phyloP scores from a whole-genome alignment of 306 rosid genomes.

The Castanea crenata region DNA sequence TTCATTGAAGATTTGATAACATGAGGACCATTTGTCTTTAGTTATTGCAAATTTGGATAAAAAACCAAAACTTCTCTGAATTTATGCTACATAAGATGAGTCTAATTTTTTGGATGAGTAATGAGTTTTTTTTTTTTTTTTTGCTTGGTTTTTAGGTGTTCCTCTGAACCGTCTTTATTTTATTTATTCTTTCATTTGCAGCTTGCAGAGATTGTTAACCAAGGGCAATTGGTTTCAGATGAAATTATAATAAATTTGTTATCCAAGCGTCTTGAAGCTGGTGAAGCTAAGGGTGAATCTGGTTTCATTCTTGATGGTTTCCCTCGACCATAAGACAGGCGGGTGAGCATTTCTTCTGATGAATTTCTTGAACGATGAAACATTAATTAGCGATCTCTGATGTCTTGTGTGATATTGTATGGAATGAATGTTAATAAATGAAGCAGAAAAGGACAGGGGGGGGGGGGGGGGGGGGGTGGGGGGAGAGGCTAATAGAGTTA shows the following conservation, averaged over 20 bases:
- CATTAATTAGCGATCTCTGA: neutral
- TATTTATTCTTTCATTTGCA: conserved; percentile 23
- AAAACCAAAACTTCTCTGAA: neutral
- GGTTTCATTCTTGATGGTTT: conserved; percentile 97
- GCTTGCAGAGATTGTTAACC: conserved; percentile 86
- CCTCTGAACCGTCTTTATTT: conserved; percentile 13
- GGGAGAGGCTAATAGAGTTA: neutral
- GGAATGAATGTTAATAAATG: neutral
- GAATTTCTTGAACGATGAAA: neutral
- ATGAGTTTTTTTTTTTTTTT: neutral
- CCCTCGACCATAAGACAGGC: conserved; percentile 93
- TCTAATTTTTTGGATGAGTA: neutral
- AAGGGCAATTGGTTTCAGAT: conserved; percentile 90
- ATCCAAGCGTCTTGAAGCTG: conserved; percentile 77
- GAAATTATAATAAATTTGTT: conserved; percentile 74
- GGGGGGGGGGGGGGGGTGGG: too few relatives aligned
- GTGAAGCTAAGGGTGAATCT: conserved; percentile 66
- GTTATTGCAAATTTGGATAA: neutral
- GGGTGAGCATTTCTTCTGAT: conserved; percentile 51
- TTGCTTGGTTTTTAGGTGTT: neutral
- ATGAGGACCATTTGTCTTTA: neutral
- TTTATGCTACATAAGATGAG: neutral
- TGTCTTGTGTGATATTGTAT: neutral
- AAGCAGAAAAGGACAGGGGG: neutral
- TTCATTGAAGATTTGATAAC: neutral